Evolutionary conservation across 2,329 filamentous ascomycete species (phyloP), one percentile per base, ranked within the genome.

Genomic region (Aspergillus sp.): DNA sequence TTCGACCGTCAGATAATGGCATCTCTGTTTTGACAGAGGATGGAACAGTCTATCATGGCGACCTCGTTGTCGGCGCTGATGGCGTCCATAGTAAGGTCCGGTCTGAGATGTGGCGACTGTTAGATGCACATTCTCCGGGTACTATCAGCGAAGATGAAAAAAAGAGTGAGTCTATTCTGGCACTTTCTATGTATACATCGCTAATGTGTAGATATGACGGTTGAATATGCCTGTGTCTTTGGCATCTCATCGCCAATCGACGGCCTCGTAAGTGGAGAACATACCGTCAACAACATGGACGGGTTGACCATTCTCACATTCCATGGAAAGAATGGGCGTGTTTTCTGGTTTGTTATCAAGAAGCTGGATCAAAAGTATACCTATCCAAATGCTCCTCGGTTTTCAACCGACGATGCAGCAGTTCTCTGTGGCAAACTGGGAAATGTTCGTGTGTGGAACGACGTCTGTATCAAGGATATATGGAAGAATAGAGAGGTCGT

Each of bases 11-110:
- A 1, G 46, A 51, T 1, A 30, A 46, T 5, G 55, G 52, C 3
- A 57, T 62, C 3, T 44, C 42, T 1, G 65, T 66, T 9, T 44
- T 43, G 7, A 66, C 60, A 37, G 51, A 45, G 0, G 62, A 68
- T 43, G 65, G 66, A 8, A 54, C 53, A 3, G 30, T 50, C 1
- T 63, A 62, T 44, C 11, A 50, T 0, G 68, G 65, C 0, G 51
- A 63, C 42, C 44, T 73, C 11, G 50, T 68, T 8, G 53, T 71
- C 7, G 70, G 68, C 8, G 67, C 68, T 2, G 70, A 73, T 37
- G 70, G 70, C 28, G 63, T 66, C 2, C 62, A 69, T 49, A 70
- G 66, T 48, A 57, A 47, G 11, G 59, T 62, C 5, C 60, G 68
- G 5, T 39, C 45, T 2, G 56, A 62, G 19, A 64, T 71, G 59